Conservation (phyloP, 768 basidiomycete genomes). For the Lactarius indigo region DNA sequence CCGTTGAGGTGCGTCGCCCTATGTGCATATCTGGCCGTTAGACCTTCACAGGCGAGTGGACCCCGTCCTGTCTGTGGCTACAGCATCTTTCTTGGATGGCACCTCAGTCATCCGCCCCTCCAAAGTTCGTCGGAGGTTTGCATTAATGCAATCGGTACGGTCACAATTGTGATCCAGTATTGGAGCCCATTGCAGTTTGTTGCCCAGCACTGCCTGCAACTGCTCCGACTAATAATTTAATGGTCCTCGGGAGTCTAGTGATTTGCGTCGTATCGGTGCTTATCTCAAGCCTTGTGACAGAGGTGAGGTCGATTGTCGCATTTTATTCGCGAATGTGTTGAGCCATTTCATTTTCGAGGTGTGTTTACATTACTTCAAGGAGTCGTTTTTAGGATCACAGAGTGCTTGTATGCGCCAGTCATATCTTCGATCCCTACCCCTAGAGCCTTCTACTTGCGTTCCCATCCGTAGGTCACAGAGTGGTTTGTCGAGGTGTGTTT, state of each 20-base stretch:
- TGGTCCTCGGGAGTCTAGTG: constrained; percentile 25
- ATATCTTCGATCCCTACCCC: constrained; percentile 21
- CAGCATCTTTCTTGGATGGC: constrained; percentile 11
- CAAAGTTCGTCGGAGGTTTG: constrained; percentile 1
- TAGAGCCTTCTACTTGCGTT: constrained; percentile 8
- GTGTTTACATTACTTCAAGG: constrained; percentile 29
- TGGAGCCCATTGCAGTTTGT: constrained; percentile 21
- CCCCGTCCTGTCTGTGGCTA: neutral
- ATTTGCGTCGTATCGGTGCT: constrained; percentile 23
- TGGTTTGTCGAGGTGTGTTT: constrained; percentile 24
- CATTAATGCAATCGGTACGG: constrained; percentile 5
- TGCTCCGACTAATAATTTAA: constrained; percentile 20
- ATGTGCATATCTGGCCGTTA: neutral
- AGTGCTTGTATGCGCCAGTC: constrained; percentile 13
- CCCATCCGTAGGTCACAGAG: constrained; percentile 19
- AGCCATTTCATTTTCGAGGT: constrained; percentile 12
- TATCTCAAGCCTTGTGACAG: constrained; percentile 27
- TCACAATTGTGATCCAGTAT: constrained; percentile 8
- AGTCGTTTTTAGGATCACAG: constrained; percentile 26
- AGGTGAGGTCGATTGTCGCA: constrained; percentile 9
- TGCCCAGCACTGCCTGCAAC: constrained; percentile 27
- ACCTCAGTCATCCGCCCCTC: constrained; percentile 9
- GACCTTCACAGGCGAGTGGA: neutral
- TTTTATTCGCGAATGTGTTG: neutral
- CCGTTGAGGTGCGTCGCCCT: constrained; percentile 25